Evolutionary conservation across 306 rosid genomes (phyloP).

Genomic region (Dryas octopetala): DNA sequence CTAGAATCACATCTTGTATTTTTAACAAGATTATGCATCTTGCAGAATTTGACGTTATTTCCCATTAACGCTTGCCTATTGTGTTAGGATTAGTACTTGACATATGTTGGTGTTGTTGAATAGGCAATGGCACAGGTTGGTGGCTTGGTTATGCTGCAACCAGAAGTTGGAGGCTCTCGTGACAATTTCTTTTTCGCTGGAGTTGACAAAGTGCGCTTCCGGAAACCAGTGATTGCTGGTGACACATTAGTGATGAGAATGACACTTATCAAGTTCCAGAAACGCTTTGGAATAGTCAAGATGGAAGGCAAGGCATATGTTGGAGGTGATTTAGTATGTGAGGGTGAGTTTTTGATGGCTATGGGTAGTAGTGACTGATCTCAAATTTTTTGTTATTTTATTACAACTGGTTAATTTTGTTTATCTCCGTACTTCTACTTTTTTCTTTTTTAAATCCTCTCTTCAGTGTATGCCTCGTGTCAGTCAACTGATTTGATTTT

Average conservation of each 20-base stretch:
- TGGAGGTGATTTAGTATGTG: constrained; percentile 86
- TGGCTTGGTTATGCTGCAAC: constrained; percentile 83
- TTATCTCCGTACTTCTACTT: too few species aligned
- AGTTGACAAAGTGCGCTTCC: constrained; percentile 83
- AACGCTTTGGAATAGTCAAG: constrained; percentile 85
- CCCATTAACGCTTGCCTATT: not conserved
- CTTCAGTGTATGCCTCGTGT: not conserved
- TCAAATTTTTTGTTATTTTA: not conserved
- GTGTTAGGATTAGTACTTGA: not conserved
- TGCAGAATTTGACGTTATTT: not conserved
- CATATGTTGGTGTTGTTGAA: not conserved
- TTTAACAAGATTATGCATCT: not conserved
- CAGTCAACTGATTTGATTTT: too few species aligned
- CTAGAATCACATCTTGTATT: not conserved
- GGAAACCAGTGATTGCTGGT: constrained; percentile 88
- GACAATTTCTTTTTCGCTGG: constrained; percentile 81
- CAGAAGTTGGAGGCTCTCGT: constrained; percentile 83
- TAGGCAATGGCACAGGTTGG: constrained; percentile 98
- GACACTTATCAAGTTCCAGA: constrained; percentile 76
- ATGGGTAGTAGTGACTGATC: constrained; percentile 32
- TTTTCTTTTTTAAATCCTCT: not conserved
- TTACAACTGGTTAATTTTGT: not conserved
- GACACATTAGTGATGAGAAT: constrained; percentile 91
- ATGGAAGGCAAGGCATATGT: constrained; percentile 91
- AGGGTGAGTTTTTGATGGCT: constrained; percentile 85